A percentile compares a stretch with the other conserved stretches of the same genome.
phyloP scores from a whole-genome alignment of 2,329 filamentous ascomycete species.

The Aspergillus piperis region DNA sequence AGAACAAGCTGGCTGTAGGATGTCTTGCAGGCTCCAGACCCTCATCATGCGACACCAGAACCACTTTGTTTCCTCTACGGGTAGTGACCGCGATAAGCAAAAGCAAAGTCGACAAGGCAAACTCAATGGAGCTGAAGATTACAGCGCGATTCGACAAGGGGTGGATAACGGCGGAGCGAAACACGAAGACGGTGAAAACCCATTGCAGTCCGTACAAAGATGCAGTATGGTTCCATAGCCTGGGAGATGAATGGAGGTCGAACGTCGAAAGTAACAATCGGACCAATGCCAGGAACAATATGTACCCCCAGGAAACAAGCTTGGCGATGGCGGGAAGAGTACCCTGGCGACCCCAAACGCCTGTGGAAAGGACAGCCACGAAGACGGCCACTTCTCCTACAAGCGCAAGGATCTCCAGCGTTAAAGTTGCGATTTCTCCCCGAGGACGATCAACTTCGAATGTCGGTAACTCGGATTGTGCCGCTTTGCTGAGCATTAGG shows the following conservation, averaged over 20 bases:
- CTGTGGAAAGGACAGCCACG: slow-evolving; percentile 62
- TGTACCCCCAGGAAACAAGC: slow-evolving; percentile 77
- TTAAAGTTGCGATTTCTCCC: slow-evolving; percentile 68
- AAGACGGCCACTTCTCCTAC: slow-evolving; percentile 71
- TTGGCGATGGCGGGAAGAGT: slow-evolving; percentile 65
- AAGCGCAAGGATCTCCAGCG: slow-evolving; percentile 75
- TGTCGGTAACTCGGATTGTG: slow-evolving; percentile 50
- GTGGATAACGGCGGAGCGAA: slow-evolving; percentile 83
- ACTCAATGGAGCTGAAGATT: slow-evolving; percentile 70
- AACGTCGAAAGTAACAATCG: slow-evolving; percentile 66
- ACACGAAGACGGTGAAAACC: slow-evolving; percentile 72
- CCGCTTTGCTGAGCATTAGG: slow-evolving; percentile 58
- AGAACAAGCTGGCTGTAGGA: slow-evolving; percentile 83
- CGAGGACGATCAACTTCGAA: slow-evolving; percentile 72
- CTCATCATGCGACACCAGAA: slow-evolving; percentile 85
- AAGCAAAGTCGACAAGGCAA: slow-evolving; percentile 72
- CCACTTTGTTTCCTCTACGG: slow-evolving; percentile 86
- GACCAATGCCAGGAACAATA: slow-evolving; percentile 70
- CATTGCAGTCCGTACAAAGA: slow-evolving; percentile 80
- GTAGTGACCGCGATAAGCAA: slow-evolving; percentile 76
- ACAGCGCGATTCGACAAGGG: slow-evolving; percentile 65
- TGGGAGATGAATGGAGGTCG: slow-evolving; percentile 67
- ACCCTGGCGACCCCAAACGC: slow-evolving; percentile 61
- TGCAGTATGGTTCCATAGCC: slow-evolving; percentile 91
- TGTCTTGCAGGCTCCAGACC: slow-evolving; percentile 84